phyloP scores from a whole-genome alignment of 805 yeast species.

The Nakazawaea ernobii region DNA sequence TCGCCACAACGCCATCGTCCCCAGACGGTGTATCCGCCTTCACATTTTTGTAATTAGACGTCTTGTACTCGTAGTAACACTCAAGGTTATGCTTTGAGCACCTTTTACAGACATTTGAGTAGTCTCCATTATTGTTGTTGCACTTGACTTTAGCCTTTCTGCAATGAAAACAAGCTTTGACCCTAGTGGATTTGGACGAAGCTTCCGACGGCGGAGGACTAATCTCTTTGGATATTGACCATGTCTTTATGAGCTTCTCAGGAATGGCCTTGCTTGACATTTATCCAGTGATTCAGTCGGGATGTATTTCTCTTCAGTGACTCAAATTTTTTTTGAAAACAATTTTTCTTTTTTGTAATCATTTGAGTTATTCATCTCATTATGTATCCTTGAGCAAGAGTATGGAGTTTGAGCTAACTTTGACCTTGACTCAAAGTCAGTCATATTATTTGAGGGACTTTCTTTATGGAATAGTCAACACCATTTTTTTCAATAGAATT shows the following conservation, averaged over 20 bases:
- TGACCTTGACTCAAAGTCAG: constrained; percentile 6
- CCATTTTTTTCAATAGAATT: constrained; percentile 10
- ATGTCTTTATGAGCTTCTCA: not conserved
- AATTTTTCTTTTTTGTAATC: not conserved
- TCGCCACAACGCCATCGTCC: not conserved
- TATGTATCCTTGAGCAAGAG: not conserved
- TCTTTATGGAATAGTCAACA: constrained; percentile 9
- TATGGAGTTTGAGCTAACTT: constrained; percentile 10
- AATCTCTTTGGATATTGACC: constrained; percentile 1
- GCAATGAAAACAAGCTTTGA: constrained; percentile 60
- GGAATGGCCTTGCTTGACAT: constrained; percentile 1
- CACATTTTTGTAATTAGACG: constrained; percentile 31
- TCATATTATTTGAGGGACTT: constrained; percentile 5
- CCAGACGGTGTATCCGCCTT: not conserved
- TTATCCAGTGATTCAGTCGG: not conserved
- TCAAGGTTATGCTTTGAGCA: constrained; percentile 46
- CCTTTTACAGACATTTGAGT: constrained; percentile 47
- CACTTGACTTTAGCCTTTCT: constrained; percentile 61
- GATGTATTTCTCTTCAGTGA: not conserved
- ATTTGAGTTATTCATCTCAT: not conserved
- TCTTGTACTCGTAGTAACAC: constrained; percentile 52
- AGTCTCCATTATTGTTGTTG: constrained; percentile 33
- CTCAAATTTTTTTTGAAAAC: not conserved
- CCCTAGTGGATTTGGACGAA: constrained; percentile 18
- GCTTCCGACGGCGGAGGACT: not conserved